Percentiles rank a stretch among this genome's conserved stretches.
Evolutionary conservation across 140 eudicot species (phyloP).

Genomic region (Oenanthe javanica): DNA sequence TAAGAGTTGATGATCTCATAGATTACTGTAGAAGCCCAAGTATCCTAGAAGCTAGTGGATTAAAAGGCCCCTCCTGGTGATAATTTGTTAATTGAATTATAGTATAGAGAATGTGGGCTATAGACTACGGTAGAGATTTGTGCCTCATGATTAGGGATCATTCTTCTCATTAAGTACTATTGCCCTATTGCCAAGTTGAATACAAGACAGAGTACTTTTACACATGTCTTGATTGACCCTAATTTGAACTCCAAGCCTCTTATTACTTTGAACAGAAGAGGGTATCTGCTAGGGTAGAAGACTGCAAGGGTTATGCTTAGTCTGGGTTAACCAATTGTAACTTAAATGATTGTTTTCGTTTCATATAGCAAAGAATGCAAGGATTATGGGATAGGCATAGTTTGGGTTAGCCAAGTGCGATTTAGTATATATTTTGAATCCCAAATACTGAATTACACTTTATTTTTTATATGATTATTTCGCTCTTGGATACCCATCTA

Average conservation of each 20-base stretch:
- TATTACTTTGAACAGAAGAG: neutral
- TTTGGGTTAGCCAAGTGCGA: neutral
- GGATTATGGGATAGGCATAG: neutral
- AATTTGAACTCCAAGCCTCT: neutral
- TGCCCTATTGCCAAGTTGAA: neutral
- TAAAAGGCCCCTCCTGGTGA: neutral
- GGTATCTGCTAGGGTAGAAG: neutral
- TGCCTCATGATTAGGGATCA: neutral
- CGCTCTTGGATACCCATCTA: neutral
- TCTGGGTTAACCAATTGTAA: neutral
- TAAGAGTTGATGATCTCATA: neutral
- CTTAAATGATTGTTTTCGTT: too few species aligned
- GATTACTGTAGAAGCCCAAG: neutral
- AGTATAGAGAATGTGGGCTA: neutral
- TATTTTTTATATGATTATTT: neutral
- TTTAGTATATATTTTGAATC: neutral
- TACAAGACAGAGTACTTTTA: neutral
- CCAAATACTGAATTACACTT: neutral
- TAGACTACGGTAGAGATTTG: neutral
- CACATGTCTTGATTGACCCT: neutral
- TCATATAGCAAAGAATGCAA: neutral
- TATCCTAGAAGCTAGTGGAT: neutral
- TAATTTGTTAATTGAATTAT: neutral
- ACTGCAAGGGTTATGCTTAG: neutral
- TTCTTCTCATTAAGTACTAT: neutral